Evolutionary conservation across 2,329 filamentous ascomycete species (phyloP).

Genomic region (Botrytis byssoidea): DNA sequence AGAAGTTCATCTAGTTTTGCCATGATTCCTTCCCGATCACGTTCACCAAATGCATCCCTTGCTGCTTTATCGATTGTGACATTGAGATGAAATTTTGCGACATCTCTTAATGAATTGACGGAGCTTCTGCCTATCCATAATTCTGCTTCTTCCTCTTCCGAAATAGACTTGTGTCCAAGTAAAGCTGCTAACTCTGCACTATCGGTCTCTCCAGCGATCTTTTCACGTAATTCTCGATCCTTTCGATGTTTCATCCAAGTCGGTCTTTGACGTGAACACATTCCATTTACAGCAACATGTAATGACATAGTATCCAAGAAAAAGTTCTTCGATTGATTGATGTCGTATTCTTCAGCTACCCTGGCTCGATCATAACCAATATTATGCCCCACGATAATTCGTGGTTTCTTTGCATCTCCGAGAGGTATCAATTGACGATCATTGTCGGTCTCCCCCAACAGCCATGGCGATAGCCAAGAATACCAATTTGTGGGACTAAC

Average conservation of each 20-base stretch:
- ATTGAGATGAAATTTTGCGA: constrained; percentile 93
- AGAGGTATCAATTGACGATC: constrained; percentile 82
- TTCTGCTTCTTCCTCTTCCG: constrained; percentile 80
- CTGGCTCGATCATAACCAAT: constrained; percentile 91
- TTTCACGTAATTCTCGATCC: constrained; percentile 78
- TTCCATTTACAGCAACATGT: constrained; percentile 96
- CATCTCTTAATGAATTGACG: constrained; percentile 90
- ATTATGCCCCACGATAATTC: constrained; percentile 90
- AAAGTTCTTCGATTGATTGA: constrained; percentile 77
- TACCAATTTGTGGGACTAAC: constrained; percentile 91
- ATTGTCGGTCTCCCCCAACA: constrained; percentile 76
- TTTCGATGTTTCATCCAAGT: constrained; percentile 98
- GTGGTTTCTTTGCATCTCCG: constrained; percentile 69
- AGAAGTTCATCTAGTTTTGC: constrained; percentile 77
- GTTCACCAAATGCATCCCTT: constrained; percentile 81
- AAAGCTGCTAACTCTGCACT: constrained; percentile 69
- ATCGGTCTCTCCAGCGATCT: constrained; percentile 68
- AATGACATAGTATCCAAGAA: constrained; percentile 98
- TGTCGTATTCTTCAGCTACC: constrained; percentile 82
- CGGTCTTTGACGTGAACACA: constrained; percentile 94
- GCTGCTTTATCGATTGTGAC: constrained; percentile 87
- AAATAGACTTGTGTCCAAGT: constrained; percentile 63
- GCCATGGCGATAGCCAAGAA: constrained; percentile 94
- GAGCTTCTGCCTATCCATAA: constrained; percentile 94
- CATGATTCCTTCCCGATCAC: constrained; percentile 69